A percentile compares a stretch with the other conserved stretches of the same genome.
Conservation (phyloP, 768 basidiomycete genomes). For the Russula compacta region DNA sequence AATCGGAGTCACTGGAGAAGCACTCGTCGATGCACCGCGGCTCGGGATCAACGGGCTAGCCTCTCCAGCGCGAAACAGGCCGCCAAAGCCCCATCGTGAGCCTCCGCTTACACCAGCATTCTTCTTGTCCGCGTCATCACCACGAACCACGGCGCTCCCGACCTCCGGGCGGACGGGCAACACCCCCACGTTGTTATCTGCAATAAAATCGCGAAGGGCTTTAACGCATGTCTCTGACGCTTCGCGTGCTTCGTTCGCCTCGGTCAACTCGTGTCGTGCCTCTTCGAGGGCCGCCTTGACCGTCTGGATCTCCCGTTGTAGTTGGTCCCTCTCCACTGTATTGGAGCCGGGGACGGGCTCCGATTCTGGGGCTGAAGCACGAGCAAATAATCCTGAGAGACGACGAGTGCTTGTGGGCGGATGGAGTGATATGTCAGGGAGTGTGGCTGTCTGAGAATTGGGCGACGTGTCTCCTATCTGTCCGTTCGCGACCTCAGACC, state of each 20-base stretch:
- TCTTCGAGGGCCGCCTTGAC: slow-evolving; percentile 54
- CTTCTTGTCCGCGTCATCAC: slow-evolving; percentile 17
- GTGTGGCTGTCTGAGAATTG: slow-evolving; percentile 2
- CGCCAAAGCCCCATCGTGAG: slow-evolving; percentile 20
- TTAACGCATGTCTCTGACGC: slow-evolving; percentile 82
- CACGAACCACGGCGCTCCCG: slow-evolving; percentile 8
- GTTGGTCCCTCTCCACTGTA: slow-evolving; percentile 39
- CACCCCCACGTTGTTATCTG: slow-evolving; percentile 57
- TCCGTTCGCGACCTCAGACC: slow-evolving; percentile 28
- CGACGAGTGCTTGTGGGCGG: slow-evolving; percentile 27
- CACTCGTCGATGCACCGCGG: slow-evolving; percentile 1
- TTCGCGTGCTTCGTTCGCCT: slow-evolving; percentile 75
- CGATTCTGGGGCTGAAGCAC: slow-evolving; percentile 36
- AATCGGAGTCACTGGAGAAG: slow-evolving; percentile 1
- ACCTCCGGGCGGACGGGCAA: slow-evolving; percentile 16
- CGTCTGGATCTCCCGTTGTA: slow-evolving; percentile 50
- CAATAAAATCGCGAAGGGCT: slow-evolving; percentile 76
- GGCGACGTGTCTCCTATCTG: slow-evolving; percentile 25
- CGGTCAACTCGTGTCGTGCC: slow-evolving; percentile 56
- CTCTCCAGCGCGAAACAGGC: slow-evolving; percentile 17
- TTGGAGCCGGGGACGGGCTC: slow-evolving; percentile 20
- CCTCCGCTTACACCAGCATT: slow-evolving; percentile 12
- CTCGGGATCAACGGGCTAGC: not conserved
- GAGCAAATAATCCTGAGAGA: slow-evolving; percentile 46
- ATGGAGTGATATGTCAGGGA: slow-evolving; percentile 23